Conservation (phyloP, 257 asterid species). For the Solanum clarkiae region DNA sequence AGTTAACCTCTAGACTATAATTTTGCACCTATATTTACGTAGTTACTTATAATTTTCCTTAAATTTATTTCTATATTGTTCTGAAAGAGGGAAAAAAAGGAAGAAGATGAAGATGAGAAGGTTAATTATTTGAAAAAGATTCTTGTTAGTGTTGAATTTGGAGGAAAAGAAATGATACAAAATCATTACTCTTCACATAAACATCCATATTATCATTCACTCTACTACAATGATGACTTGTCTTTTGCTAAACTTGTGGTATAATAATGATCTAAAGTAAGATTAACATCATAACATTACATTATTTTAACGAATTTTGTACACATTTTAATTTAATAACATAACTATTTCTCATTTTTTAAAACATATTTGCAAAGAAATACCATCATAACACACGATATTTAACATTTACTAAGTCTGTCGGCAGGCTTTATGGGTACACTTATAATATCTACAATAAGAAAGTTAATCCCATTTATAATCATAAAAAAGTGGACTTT, state of each 20-base stretch:
- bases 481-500: not conserved
- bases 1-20: not conserved
- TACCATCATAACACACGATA: not conserved
- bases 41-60: not conserved
- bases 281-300: not conserved
- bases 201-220: conserved; percentile 25
- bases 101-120: not conserved
- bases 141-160: conserved; percentile 21
- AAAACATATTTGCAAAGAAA: not conserved
- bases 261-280: not conserved
- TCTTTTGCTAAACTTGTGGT: conserved; percentile 9
- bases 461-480: not conserved
- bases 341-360: not conserved
- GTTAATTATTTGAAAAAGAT: not conserved
- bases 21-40: not conserved
- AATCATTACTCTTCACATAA: conserved; percentile 36
- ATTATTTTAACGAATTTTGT: not conserved
- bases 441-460: not conserved
- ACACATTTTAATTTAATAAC: not conserved
- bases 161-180: conserved; percentile 23
- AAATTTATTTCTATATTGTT: not conserved
- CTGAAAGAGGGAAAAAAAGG: not conserved
- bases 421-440: not conserved
- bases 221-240: not conserved
- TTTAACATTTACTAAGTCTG: not conserved